A percentile compares a stretch with the other conserved stretches of the same genome.
These are phyloP conservation scores for Neonectria magnoliae DNA, from an alignment of 2,329 filamentous ascomycete species.

Conservation along the genomic window DNA sequence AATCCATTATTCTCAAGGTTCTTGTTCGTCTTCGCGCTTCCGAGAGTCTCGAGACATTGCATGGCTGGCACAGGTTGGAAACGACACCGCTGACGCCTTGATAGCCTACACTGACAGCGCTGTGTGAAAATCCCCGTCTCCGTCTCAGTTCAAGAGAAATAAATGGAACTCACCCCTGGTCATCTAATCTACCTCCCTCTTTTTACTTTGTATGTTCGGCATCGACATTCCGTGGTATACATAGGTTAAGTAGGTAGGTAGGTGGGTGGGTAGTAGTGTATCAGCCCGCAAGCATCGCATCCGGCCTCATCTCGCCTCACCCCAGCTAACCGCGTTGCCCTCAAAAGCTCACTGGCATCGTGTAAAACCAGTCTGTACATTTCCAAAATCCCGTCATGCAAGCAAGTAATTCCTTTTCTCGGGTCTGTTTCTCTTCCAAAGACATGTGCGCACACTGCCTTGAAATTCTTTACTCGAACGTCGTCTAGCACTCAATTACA, in stretches of 20 bases:
- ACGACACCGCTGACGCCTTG: neutral
- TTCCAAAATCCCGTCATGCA: neutral
- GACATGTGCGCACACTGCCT: neutral
- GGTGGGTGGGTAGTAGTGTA: too few relatives aligned
- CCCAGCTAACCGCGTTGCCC: neutral
- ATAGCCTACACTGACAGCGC: neutral
- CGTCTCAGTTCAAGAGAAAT: too few relatives aligned
- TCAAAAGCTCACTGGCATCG: neutral
- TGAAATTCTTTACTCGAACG: neutral
- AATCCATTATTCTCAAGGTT: neutral
- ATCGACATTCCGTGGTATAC: too few relatives aligned
- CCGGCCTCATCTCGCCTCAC: neutral
- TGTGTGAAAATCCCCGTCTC: neutral
- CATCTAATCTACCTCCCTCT: too few relatives aligned
- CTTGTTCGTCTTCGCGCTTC: neutral
- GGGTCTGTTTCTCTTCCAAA: neutral
- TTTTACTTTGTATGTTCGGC: too few relatives aligned
- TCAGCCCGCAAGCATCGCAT: neutral
- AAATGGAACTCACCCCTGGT: too few relatives aligned
- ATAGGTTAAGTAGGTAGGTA: too few relatives aligned
- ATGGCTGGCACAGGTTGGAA: conserved; percentile 1
- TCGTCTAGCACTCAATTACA: neutral
- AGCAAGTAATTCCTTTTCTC: neutral
- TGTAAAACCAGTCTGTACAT: neutral
- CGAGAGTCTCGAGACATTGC: neutral